These are phyloP conservation scores for Glaciozyma antarctica DNA, from an alignment of 768 basidiomycete species.

Conservation along the genomic window DNA sequence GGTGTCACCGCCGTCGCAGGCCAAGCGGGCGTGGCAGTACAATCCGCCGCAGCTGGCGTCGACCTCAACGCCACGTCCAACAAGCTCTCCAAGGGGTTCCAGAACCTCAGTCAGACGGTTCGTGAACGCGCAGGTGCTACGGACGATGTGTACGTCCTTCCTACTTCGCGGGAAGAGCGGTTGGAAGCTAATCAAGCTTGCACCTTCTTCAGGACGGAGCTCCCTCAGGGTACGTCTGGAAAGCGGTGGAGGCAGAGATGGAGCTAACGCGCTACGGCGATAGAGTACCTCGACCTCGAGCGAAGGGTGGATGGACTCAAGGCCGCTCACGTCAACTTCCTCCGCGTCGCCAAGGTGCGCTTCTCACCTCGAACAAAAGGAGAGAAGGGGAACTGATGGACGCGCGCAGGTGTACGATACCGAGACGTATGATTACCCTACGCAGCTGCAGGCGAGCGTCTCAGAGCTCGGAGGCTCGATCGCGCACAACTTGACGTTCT, in stretches of 20 bases:
- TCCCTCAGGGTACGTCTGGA: conserved; percentile 57
- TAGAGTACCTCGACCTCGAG: conserved; percentile 95
- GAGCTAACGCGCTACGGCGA: conserved; percentile 2
- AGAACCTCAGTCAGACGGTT: conserved; percentile 6
- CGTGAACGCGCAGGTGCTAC: not conserved
- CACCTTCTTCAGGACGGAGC: conserved; percentile 87
- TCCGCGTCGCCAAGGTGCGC: conserved; percentile 57
- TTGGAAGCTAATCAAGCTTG: conserved; percentile 54
- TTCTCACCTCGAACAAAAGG: conserved; percentile 44
- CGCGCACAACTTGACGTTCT: conserved; percentile 64
- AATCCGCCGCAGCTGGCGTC: conserved; percentile 12
- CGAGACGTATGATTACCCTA: conserved; percentile 49
- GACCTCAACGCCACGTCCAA: conserved; percentile 21
- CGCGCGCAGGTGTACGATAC: not conserved
- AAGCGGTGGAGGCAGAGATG: not conserved
- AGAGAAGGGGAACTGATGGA: conserved; percentile 47
- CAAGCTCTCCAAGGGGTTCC: conserved; percentile 22
- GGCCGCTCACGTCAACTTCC: conserved; percentile 42
- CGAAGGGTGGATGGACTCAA: conserved; percentile 84
- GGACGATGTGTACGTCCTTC: not conserved
- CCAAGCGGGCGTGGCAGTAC: conserved; percentile 13
- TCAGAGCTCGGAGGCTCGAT: conserved; percentile 62
- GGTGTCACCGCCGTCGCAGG: conserved; percentile 16
- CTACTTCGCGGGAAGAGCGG: conserved; percentile 57
- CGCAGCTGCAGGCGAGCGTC: conserved; percentile 62